Conservation (phyloP, 192 early-diverging fungal genomes). For the Chytriomyces sp. region DNA sequence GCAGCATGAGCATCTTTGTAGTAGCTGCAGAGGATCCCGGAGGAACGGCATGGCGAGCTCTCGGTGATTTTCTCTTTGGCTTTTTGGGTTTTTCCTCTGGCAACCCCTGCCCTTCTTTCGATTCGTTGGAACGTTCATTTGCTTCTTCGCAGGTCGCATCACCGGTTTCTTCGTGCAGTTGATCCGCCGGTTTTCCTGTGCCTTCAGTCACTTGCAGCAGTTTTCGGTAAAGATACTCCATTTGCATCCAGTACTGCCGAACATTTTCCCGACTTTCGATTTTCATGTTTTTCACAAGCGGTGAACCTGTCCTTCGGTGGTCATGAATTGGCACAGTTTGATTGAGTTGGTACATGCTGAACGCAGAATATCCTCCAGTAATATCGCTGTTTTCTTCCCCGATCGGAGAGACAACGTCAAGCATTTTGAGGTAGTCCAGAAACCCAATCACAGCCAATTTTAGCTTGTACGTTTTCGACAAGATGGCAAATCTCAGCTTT, state of each 20-base stretch:
- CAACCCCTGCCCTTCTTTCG: neutral
- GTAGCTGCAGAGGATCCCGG: neutral
- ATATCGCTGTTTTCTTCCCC: neutral
- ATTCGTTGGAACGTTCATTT: neutral
- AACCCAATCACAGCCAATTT: constrained; percentile 2
- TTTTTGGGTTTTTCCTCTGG: neutral
- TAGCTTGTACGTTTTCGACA: constrained; percentile 25
- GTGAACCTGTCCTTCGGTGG: constrained; percentile 12
- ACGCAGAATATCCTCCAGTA: neutral
- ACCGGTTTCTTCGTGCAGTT: neutral
- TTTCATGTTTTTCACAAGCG: constrained; percentile 27
- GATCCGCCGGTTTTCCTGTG: neutral
- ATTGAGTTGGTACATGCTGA: constrained; percentile 25
- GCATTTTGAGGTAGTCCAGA: constrained; percentile 7
- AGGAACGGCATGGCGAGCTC: neutral
- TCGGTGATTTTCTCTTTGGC: neutral
- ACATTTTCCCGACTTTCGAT: constrained; percentile 26
- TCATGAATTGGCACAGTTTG: constrained; percentile 41
- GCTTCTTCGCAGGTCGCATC: neutral
- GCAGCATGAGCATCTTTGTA: constrained; percentile 11
- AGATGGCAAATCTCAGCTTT: neutral
- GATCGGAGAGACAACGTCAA: neutral
- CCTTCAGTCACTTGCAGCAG: neutral
- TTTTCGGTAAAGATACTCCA: constrained; percentile 37
- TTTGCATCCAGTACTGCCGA: constrained; percentile 43